These are phyloP conservation scores for Aspergillus latus DNA, from an alignment of 2,329 filamentous ascomycete genomes.

Conservation along the genomic window DNA sequence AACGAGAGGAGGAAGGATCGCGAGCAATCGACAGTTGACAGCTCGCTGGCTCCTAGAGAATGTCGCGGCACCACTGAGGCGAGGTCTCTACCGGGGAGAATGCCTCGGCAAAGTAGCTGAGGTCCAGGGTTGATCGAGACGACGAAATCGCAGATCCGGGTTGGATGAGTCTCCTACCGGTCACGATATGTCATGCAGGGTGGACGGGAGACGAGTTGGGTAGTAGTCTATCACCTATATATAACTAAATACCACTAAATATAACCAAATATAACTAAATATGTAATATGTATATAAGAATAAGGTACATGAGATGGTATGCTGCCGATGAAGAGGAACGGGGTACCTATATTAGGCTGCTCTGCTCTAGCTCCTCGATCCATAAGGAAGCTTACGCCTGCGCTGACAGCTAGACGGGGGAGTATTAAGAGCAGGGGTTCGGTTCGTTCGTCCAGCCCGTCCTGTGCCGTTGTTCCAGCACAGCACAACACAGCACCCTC, in stretches of 20 bases:
- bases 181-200: conserved; percentile 1
- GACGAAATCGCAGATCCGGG: not conserved
- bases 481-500: not conserved
- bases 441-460: not conserved
- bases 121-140: not conserved
- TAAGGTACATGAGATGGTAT: not conserved
- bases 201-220: not conserved
- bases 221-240: not conserved
- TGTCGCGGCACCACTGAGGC: not conserved
- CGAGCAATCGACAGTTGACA: too few species aligned
- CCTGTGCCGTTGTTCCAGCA: not conserved
- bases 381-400: not conserved
- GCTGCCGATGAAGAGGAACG: not conserved
- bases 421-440: not conserved
- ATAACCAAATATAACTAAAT: too few species aligned
- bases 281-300: not conserved
- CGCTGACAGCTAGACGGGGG: not conserved
- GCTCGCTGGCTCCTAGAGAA: not conserved
- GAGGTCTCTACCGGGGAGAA: not conserved
- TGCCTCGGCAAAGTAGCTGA: not conserved
- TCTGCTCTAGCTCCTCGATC: not conserved
- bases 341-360: conserved; percentile 7
- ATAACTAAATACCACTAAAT: not conserved
- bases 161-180: not conserved
- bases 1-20: too few species aligned